Evolutionary conservation across 805 yeast genomes (phyloP), one percentile per base, ranked within the genome.

Genomic region (Cyberlindnera misumaiensis): DNA sequence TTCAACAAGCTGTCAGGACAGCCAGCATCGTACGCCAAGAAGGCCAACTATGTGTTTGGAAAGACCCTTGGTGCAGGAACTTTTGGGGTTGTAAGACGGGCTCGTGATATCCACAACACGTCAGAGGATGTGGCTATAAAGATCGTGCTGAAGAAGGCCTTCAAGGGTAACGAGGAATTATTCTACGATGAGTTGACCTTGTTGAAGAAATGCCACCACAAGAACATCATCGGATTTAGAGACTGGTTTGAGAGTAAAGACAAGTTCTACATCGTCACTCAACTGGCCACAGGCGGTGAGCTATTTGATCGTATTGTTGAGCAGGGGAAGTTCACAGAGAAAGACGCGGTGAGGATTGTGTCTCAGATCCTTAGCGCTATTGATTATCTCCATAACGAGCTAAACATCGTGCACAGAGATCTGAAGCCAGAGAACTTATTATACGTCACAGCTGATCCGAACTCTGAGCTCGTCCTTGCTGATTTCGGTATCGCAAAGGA

Each of bases 251-350:
- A 90, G 64, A 76, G 87, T 22, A 83, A 76, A 59, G 96, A 88
- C 52, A 90, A 90, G 64, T 88, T 85, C 61, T 90, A 86, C 56
- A 82, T 90, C 42, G 96, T 87, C 14, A 90, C 97, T 2, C 96
- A 90, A 59, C 67, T 90, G 54, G 97, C 97, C 17, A 82, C 88
- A 2, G 98, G 98, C 24, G 98, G 98, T 36, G 98, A 90, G 60
- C 65, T 90, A 41, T 90, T 90, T 56, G 96, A 89, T 45, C 67
- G 97, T 38, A 87, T 90, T 45, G 72, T 88, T 30, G 67, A 76
- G 35, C 68, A 79, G 52, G 96, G 97, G 11, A 72, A 80, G 39
- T 90, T 87, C 61, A 85, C 96, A 5, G 98, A 90, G 59, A 70
- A 69, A 44, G 96, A 89, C 58, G 97, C 97, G 2, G 80, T 84